Evolutionary conservation across 768 basidiomycete species (phyloP), one percentile per base, ranked within the genome.

Genomic region (Leccinum variicolor): DNA sequence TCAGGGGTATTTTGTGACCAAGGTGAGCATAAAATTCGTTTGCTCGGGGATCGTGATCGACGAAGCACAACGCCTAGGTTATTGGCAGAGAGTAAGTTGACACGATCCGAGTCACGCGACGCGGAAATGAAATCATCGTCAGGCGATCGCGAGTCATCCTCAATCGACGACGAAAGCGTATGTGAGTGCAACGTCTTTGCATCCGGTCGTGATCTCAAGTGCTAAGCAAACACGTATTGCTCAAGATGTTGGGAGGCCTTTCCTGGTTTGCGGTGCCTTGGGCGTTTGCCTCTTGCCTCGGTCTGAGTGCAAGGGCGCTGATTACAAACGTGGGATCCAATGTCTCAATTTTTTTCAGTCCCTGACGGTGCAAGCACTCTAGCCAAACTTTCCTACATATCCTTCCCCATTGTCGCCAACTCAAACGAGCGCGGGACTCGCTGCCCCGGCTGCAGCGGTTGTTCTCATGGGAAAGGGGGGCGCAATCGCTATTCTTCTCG

Each of bases 181-280:
- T 61, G 78, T 79, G 28, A 54, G 77, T 66, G 50, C 31, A 23
- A 26, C 11, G 17, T 31, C 9, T 14, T 2, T 13, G 11, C 9
- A 19, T 25, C 2, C 29, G 1, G 14, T 33, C n/a, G 4, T 13
- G 17, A 31, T n/a, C 17, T 6, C 10, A 54, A 17, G 23, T 11
- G 3, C n/a, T n/a, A n/a, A n/a, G 4, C 1, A 11, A 23, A 52
- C 14, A 13, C 15, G 19, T 29, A 8, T 6, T 39, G 4, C 39
- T 23, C 43, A 60, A 81, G 77, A 81, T 84, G 76, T 73, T 84
- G 29, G 83, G 84, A 4, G 83, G 82, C 6, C 65, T 84, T 31
- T 82, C 82, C 1, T 84, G 83, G 83, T 80, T 81, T 52, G 77
- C 79, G 4, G 77, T 81, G n/a, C 81, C 81, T 13, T 81, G 79